Evolutionary conservation across 108 stramenopile species (phyloP).

Genomic region (Fragilaria crotonensis): DNA sequence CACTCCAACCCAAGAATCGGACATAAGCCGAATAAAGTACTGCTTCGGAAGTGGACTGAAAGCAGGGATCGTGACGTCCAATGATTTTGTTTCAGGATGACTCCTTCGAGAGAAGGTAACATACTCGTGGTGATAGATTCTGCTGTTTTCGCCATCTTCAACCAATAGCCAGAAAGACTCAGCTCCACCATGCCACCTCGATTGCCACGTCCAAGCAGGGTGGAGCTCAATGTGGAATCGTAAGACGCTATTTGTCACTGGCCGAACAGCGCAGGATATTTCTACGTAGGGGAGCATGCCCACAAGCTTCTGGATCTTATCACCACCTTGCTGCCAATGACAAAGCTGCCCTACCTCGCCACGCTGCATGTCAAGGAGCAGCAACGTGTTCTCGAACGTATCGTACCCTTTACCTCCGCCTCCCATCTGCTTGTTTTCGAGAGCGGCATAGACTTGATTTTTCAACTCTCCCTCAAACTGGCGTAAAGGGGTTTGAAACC

Average conservation of each 20-base stretch:
- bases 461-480: constrained; percentile 81
- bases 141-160: constrained; percentile 86
- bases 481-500: constrained; percentile 91
- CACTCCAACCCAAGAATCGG: constrained; percentile 94
- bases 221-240: constrained; percentile 59
- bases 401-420: constrained; percentile 31
- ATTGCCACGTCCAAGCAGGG: constrained; percentile 85
- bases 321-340: constrained; percentile 44
- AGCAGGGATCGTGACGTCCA: constrained; percentile 89
- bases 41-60: constrained; percentile 87
- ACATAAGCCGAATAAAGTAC: constrained; percentile 79
- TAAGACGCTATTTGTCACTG: constrained; percentile 86
- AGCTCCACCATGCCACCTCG: constrained; percentile 75
- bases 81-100: constrained; percentile 53
- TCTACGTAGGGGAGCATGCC: constrained; percentile 73
- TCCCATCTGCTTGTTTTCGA: constrained; percentile 56
- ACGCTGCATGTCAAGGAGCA: constrained; percentile 85
- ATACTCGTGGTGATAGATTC: constrained; percentile 79
- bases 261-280: constrained; percentile 78
- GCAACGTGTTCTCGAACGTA: constrained; percentile 48
- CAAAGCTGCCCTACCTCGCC: constrained; percentile 90
- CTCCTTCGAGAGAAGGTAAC: constrained; percentile 58
- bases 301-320: constrained; percentile 62
- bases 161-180: constrained; percentile 95
- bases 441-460: constrained; percentile 48